Evolutionary conservation across 495 filamentous ascomycete species (phyloP).

Genomic region (Podospora pseudopauciseta): DNA sequence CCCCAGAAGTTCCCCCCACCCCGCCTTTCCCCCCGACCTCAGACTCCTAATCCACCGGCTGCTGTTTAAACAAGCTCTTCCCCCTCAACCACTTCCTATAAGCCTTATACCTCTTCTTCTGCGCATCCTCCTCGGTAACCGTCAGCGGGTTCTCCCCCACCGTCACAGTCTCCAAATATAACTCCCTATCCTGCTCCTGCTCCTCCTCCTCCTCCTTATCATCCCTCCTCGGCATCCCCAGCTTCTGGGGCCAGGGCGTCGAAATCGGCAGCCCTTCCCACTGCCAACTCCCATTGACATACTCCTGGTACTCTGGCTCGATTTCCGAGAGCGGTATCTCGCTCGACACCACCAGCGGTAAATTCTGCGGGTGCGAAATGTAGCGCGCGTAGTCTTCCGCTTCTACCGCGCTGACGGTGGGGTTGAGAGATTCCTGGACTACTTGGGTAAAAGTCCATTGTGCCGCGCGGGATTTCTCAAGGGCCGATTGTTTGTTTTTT

Average conservation of each 20-base stretch:
- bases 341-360: constrained; percentile 80
- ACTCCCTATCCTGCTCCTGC: constrained; percentile 64
- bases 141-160: constrained; percentile 79
- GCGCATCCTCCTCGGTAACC: constrained; percentile 77
- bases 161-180: constrained; percentile 70
- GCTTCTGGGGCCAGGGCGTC: background rate
- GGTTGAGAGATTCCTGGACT: constrained; percentile 73
- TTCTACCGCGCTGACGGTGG: constrained; percentile 68
- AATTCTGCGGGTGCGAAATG: constrained; percentile 81
- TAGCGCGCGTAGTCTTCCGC: constrained; percentile 86
- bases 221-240: background rate
- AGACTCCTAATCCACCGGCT: constrained; percentile 57
- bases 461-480: constrained; percentile 65
- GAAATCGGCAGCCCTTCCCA: constrained; percentile 31
- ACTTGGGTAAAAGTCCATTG: constrained; percentile 88
- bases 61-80: constrained; percentile 91
- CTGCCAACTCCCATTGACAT: constrained; percentile 57
- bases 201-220: background rate
- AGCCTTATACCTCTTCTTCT: constrained; percentile 92
- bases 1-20: background rate
- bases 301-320: constrained; percentile 69
- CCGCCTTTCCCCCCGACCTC: background rate
- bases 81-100: constrained; percentile 91
- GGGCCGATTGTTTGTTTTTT: constrained; percentile 40
- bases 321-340: constrained; percentile 49